Conservation (phyloP, 192 early-diverging fungal genomes). For the Geranomyces variabilis region DNA sequence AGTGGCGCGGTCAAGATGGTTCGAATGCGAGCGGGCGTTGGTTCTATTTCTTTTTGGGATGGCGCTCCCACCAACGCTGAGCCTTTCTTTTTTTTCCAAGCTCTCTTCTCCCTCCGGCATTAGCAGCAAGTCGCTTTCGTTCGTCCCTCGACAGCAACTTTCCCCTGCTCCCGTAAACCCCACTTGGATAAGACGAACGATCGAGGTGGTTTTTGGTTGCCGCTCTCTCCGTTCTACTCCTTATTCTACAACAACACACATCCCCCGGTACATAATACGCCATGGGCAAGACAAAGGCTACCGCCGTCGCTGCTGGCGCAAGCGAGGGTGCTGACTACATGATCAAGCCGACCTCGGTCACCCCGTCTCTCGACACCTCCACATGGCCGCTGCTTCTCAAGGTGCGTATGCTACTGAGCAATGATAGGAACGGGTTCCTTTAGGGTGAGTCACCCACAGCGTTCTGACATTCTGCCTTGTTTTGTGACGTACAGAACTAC, state of each 20-base stretch:
- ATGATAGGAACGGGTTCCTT: neutral
- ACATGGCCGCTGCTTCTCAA: constrained; percentile 97
- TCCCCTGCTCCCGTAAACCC: no score
- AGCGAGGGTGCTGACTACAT: constrained; percentile 38
- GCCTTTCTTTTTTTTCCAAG: no score
- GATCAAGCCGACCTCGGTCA: constrained; percentile 84
- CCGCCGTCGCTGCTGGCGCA: neutral
- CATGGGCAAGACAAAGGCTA: constrained; percentile 27
- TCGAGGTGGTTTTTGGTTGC: constrained; percentile 3
- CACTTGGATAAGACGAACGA: neutral
- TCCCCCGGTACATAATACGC: neutral
- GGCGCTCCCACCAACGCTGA: no score
- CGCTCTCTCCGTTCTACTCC: constrained; percentile 9
- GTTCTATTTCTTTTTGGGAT: no score
- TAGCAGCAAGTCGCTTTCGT: no score
- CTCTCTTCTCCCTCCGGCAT: no score
- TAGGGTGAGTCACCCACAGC: no score
- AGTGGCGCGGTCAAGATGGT: no score
- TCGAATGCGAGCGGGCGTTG: no score
- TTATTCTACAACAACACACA: constrained; percentile 1
- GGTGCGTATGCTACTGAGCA: constrained; percentile 24
- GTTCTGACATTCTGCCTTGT: neutral
- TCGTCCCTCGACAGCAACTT: no score
- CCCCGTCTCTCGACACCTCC: constrained; percentile 85
- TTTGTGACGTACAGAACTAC: constrained; percentile 66